A percentile compares a stretch with the other conserved stretches of the same genome.
Conservation (phyloP, 352 stramenopile species). For the Pythium oligandrum region DNA sequence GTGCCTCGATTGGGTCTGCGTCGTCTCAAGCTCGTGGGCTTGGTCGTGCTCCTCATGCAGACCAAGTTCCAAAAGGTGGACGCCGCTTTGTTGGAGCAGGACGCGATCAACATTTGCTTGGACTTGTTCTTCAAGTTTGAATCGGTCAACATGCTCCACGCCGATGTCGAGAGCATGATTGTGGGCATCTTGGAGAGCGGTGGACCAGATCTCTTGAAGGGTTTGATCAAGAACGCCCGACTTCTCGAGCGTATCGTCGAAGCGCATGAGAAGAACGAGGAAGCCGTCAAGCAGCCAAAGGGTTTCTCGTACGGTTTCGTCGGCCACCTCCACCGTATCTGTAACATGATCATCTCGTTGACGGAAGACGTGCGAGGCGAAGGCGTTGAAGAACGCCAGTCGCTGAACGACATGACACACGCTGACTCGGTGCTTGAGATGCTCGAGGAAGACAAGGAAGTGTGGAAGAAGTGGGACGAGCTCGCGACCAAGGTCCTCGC, state of each 20-base stretch:
- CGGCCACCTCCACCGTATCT: slow-evolving; percentile 80
- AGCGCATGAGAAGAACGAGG: slow-evolving; percentile 74
- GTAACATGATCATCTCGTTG: slow-evolving; percentile 82
- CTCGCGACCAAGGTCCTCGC: slow-evolving; percentile 60
- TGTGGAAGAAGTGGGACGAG: slow-evolving; percentile 80
- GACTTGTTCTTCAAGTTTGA: slow-evolving; percentile 88
- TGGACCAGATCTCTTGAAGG: slow-evolving; percentile 62
- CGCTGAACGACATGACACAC: slow-evolving; percentile 83
- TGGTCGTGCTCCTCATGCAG: slow-evolving; percentile 78
- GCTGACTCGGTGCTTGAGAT: slow-evolving; percentile 76
- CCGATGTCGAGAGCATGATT: slow-evolving; percentile 83
- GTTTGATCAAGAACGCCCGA: slow-evolving; percentile 70
- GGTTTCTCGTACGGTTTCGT: slow-evolving; percentile 77
- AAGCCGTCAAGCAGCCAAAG: slow-evolving; percentile 44
- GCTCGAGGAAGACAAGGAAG: slow-evolving; percentile 65
- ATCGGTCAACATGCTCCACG: slow-evolving; percentile 84
- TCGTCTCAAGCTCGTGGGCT: slow-evolving; percentile 74
- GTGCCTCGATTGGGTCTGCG: slow-evolving; percentile 69
- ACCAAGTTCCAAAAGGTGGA: slow-evolving; percentile 83
- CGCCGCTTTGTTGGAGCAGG: slow-evolving; percentile 50
- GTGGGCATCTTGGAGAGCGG: slow-evolving; percentile 79
- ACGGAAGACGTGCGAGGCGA: slow-evolving; percentile 68
- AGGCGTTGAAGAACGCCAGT: slow-evolving; percentile 47
- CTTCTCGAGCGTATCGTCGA: slow-evolving; percentile 71
- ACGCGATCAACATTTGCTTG: slow-evolving; percentile 69